Percentiles rank a stretch among this genome's conserved stretches.
phyloP scores from a whole-genome alignment of 192 early-diverging fungal genomes.

The Linnemannia schmuckeri region DNA sequence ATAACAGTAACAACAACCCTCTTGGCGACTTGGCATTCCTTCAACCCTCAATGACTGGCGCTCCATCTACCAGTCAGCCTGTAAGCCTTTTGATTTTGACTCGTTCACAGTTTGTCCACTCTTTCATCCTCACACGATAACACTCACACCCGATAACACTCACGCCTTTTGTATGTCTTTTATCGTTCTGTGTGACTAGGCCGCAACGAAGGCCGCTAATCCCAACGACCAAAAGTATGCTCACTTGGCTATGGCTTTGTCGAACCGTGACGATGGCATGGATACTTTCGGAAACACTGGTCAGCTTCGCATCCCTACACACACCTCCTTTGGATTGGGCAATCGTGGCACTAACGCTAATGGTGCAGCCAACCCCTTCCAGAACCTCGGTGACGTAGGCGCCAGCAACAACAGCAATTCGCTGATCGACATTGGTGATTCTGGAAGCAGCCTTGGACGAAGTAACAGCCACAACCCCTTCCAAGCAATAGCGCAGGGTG shows the following conservation, averaged over 20 bases:
- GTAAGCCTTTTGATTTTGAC: not conserved
- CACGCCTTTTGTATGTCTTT: not conserved
- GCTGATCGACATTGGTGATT: slow-evolving; percentile 40
- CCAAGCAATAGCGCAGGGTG: slow-evolving; percentile 14
- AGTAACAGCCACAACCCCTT: slow-evolving; percentile 48
- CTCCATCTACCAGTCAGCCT: slow-evolving; percentile 22
- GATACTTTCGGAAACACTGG: slow-evolving; percentile 70
- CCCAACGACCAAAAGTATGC: slow-evolving; percentile 37
- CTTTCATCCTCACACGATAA: not conserved
- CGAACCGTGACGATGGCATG: slow-evolving; percentile 58
- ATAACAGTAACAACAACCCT: slow-evolving; percentile 20
- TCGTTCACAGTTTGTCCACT: not conserved
- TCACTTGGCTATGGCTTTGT: slow-evolving; percentile 24
- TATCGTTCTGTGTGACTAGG: not conserved
- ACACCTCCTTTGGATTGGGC: slow-evolving; percentile 36
- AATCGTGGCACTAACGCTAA: slow-evolving; percentile 14
- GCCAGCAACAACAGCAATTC: slow-evolving; percentile 33
- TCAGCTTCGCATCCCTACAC: slow-evolving; percentile 60
- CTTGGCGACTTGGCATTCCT: slow-evolving; percentile 33
- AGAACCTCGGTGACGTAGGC: slow-evolving; percentile 20
- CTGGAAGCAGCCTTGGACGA: not conserved
- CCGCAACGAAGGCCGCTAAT: slow-evolving; percentile 10
- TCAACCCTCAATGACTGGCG: slow-evolving; percentile 32
- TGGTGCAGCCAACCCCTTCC: slow-evolving; percentile 49
- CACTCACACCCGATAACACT: not conserved